Percentiles rank a stretch among this genome's conserved stretches.
phyloP scores from a whole-genome alignment of 345 rosid species.

The Sisymbrium irio region DNA sequence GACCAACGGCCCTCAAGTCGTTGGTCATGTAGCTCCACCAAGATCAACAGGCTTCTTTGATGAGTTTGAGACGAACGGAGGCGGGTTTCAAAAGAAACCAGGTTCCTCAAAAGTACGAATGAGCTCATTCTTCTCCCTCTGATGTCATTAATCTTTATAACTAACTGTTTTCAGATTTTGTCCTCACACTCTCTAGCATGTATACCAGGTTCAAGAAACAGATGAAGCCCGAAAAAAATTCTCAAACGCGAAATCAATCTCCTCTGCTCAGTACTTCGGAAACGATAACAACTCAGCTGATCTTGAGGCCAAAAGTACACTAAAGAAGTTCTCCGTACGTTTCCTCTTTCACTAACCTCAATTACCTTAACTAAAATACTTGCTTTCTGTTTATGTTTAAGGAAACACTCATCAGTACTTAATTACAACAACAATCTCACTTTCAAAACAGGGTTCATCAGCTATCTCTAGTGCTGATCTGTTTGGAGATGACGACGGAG shows the following conservation, averaged over 20 bases:
- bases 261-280: constrained; percentile 88
- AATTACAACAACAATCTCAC: neutral
- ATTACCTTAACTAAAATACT: neutral
- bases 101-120: constrained; percentile 69
- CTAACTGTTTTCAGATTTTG: neutral
- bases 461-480: constrained; percentile 98
- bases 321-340: constrained; percentile 89
- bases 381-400: neutral
- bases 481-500: constrained; percentile 54
- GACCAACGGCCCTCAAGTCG: constrained; percentile 51
- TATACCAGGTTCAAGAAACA: constrained; percentile 61
- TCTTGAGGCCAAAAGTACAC: constrained; percentile 61
- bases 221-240: constrained; percentile 95
- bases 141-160: neutral
- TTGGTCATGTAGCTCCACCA: constrained; percentile 92
- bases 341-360: neutral
- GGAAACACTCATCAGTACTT: neutral
- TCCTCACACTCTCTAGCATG: neutral
- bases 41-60: constrained; percentile 79
- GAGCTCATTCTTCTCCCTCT: constrained; percentile 12
- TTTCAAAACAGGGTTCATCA: constrained; percentile 58
- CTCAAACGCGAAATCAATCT: constrained; percentile 92
- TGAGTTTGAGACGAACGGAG: constrained; percentile 73
- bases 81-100: constrained; percentile 65
- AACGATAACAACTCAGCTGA: constrained; percentile 55